Conservation (phyloP, 1,284 basidiomycete genomes). For the Ceratobasidium sp. region DNA sequence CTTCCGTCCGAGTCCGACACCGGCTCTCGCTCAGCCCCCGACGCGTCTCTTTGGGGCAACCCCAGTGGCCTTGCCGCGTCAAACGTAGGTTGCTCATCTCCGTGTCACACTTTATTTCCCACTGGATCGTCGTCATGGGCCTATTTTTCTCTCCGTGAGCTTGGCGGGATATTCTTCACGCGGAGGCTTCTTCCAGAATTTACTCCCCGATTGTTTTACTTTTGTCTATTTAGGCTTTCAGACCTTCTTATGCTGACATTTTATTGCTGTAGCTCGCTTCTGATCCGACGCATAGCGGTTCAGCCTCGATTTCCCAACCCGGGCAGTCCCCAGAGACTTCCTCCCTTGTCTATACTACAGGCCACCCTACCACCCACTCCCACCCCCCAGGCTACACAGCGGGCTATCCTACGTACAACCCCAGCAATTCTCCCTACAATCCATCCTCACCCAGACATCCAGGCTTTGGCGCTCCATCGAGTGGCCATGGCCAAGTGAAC, state of each 20-base stretch:
- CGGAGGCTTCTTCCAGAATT: neutral
- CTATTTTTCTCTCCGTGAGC: conserved; percentile 7
- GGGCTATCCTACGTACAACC: conserved; percentile 22
- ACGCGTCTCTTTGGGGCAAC: conserved; percentile 6
- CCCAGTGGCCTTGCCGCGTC: conserved; percentile 23
- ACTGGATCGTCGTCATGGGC: neutral
- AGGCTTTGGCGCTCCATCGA: neutral
- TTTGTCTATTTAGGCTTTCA: neutral
- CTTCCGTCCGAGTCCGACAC: conserved; percentile 21
- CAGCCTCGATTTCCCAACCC: neutral
- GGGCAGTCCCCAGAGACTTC: conserved; percentile 16
- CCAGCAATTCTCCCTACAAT: conserved; percentile 9
- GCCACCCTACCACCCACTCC: conserved; percentile 1
- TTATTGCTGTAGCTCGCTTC: conserved; percentile 21
- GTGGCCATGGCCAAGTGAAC: conserved; percentile 10
- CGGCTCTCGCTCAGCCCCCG: neutral
- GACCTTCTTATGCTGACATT: conserved; percentile 1
- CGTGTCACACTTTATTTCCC: neutral
- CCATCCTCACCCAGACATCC: conserved; percentile 27
- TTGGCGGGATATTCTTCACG: conserved; percentile 16
- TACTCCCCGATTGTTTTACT: conserved; percentile 4
- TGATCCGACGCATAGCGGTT: conserved; percentile 1
- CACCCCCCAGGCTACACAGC: conserved; percentile 7
- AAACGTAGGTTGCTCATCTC: conserved; percentile 5
- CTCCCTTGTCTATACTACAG: conserved; percentile 35